A percentile compares a stretch with the other conserved stretches of the same genome.
phyloP scores from a whole-genome alignment of 371 early-diverging fungal genomes.

The Circinella minor region DNA sequence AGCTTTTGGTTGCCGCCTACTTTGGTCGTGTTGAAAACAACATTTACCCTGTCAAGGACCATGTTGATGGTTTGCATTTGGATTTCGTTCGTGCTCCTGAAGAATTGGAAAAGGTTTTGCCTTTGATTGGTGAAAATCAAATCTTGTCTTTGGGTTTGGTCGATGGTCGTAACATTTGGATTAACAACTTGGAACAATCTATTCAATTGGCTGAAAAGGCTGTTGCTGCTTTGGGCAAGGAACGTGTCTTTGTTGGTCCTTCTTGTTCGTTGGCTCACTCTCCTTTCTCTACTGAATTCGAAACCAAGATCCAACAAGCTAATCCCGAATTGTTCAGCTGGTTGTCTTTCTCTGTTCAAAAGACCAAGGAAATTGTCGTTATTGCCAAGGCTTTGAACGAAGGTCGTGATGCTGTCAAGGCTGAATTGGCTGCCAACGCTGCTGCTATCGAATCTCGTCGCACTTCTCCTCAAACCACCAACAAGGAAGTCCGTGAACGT shows the following conservation, averaged over 20 bases:
- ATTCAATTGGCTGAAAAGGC: constrained; percentile 73
- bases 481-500: constrained; percentile 82
- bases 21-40: constrained; percentile 88
- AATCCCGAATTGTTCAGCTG: constrained; percentile 86
- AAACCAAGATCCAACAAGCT: constrained; percentile 72
- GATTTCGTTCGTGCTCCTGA: constrained; percentile 90
- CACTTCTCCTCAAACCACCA: constrained; percentile 81
- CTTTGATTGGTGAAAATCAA: constrained; percentile 57
- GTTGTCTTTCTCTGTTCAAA: constrained; percentile 94
- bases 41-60: constrained; percentile 66
- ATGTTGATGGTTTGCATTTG: constrained; percentile 86
- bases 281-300: constrained; percentile 87
- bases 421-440: constrained; percentile 74
- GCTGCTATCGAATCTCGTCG: constrained; percentile 75
- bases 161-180: constrained; percentile 98
- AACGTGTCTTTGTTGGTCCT: constrained; percentile 83
- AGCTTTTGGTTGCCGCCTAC: constrained; percentile 90
- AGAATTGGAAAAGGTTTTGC: constrained; percentile 76
- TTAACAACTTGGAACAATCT: constrained; percentile 81
- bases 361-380: constrained; percentile 80
- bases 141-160: constrained; percentile 88
- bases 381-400: constrained; percentile 76
- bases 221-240: constrained; percentile 66
- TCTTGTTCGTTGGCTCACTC: constrained; percentile 93
- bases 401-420: constrained; percentile 71